Percentiles rank a stretch among this genome's conserved stretches.
Evolutionary conservation across 2,329 filamentous ascomycete genomes (phyloP).

Genomic region (Cordyceps farinosa): DNA sequence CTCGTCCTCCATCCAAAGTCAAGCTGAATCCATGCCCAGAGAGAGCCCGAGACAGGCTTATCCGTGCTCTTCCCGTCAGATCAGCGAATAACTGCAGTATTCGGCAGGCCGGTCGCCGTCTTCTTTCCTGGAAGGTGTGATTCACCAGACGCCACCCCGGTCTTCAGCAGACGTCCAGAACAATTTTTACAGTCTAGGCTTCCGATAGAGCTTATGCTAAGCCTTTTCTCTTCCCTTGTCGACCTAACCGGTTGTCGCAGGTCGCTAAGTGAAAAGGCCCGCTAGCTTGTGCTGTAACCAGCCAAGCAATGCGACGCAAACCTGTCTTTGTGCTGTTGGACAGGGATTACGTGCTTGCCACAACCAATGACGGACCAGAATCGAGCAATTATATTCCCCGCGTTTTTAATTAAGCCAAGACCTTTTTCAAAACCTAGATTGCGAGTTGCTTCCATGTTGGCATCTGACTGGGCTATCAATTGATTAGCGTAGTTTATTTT

Average conservation of each 20-base stretch:
- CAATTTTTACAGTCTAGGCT: background rate
- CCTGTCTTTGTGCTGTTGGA: background rate
- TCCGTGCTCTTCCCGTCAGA: background rate
- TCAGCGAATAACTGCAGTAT: slow-evolving; percentile 7
- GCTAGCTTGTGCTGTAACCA: background rate
- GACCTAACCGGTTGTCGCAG: slow-evolving; percentile 8
- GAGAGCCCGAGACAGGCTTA: background rate
- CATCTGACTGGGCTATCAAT: background rate
- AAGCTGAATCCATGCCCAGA: background rate
- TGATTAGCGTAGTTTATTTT: slow-evolving; percentile 9
- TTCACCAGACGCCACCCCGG: background rate
- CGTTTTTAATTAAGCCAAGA: background rate
- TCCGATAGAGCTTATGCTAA: background rate
- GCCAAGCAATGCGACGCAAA: background rate
- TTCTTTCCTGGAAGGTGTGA: slow-evolving; percentile 10
- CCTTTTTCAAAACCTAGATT: background rate
- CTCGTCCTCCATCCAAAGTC: too few species aligned
- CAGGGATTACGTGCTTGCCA: background rate
- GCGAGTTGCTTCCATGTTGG: too few species aligned
- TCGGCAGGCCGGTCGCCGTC: background rate
- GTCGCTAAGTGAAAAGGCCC: background rate
- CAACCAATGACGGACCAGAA: background rate
- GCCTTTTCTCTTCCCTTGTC: background rate
- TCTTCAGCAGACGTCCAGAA: background rate
- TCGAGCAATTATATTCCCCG: background rate